Base-by-base conservation (phyloP, 139 green algal species). In the Picochlorum sp. region DNA sequence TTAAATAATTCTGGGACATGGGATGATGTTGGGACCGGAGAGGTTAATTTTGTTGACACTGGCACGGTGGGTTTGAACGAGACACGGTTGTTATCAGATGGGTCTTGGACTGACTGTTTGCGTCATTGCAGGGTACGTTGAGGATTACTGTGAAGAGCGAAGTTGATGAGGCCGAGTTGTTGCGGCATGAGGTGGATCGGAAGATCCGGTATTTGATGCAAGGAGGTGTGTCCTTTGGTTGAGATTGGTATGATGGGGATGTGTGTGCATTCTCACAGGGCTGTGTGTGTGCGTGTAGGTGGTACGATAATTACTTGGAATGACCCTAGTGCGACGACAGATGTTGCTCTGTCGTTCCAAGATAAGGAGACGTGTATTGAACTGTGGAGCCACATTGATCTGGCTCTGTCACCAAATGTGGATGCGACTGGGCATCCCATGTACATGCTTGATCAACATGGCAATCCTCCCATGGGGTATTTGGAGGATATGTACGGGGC, bases 221-320 rank as follows among this genome's bases (percentile, higher is more conserved):
- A 49, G 77, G 78, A 68, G 87, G 83, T 83, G 71, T 38, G 59
- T 49, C 10, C 6, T 24, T 28, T 34, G 16, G 26, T 34, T 44
- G 24, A 16, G 62, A 21, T 23, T 30, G 18, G 18, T 28, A 28
- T 20, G 6, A 34, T 18, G n/a, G 20, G 18, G 20, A 18, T 59
- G 23, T 34, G 23, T 34, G 5, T 44, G 37, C 6, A 47, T 23
- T 28, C 15, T 26, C 6, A 37, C 18, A 6, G 20, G 14, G 2
- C 2, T 26, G 24, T 28, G 24, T 20, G n/a, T 26, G 51, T 59
- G 26, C 10, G 7, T 57, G 76, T 88, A 92, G 88, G 94, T 45
- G 81, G 92, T 49, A 98, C 90, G 15, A 99, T 99, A 70, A 98
- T 99, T 45, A 91, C 86, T 1, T 99, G 94, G 94, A 80, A 81